Evolutionary conservation across 139 green algal species (phyloP).

Genomic region (Chlamydomonas schloesseri): DNA sequence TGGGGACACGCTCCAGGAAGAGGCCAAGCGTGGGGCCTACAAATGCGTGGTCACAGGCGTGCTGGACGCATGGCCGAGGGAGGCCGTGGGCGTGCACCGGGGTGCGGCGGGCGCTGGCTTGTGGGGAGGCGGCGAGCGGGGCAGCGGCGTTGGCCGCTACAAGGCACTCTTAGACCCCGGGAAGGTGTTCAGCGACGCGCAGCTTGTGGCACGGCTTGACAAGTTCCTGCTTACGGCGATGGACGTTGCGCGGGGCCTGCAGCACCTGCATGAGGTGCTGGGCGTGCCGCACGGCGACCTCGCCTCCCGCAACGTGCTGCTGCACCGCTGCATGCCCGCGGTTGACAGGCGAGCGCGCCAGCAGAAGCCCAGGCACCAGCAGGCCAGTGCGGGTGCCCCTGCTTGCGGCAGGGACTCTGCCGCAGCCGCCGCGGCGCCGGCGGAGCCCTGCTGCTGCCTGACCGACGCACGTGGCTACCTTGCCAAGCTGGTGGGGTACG

Average conservation of each 20-base stretch:
- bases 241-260: background rate
- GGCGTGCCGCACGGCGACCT: slow-evolving; percentile 16
- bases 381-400: too few relatives aligned
- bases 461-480: background rate
- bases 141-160: too few relatives aligned
- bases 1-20: background rate
- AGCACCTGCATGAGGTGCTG: background rate
- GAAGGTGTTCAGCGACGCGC: background rate
- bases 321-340: background rate
- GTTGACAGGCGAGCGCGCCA: background rate
- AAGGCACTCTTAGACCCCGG: too few relatives aligned
- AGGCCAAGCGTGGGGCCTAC: background rate
- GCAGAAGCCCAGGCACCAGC: too few relatives aligned
- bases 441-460: too few relatives aligned
- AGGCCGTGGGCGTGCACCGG: too few relatives aligned
- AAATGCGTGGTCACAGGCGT: background rate
- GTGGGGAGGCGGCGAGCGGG: too few relatives aligned
- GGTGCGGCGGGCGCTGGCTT: too few relatives aligned
- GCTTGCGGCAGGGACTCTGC: too few relatives aligned
- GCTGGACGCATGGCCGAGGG: background rate
- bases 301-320: slow-evolving; percentile 11
- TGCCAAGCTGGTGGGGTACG: slow-evolving; percentile 19
- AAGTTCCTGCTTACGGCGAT: background rate
- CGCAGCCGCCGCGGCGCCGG: too few relatives aligned
- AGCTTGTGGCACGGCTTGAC: background rate